Evolutionary conservation across 1,139 yeast species (phyloP), one percentile per base, ranked within the genome.

Genomic region (Scheffersomyces parashehatae): DNA sequence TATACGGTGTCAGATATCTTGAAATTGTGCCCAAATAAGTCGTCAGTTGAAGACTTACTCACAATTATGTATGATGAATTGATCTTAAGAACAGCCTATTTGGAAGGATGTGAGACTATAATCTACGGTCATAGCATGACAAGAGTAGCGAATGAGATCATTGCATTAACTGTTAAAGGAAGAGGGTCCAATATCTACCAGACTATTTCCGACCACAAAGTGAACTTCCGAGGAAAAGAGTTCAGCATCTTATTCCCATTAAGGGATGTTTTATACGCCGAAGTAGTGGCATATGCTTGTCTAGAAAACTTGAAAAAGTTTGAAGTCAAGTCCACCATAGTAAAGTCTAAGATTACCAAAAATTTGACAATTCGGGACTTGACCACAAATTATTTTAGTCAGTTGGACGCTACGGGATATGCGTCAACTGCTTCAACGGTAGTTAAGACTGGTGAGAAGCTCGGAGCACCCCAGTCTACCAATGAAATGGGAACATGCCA

Each of bases 381-480:
- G 39, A 83, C 91, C 2, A 71, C 82, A 34, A 79, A 83, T 43
- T 93, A 93, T 62, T 89, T 90, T 56, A 75, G 70, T 31, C 77
- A 77, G 35, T 81, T 91, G 30, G 97, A 90, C 56, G 75, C 67
- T 7, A 71, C 79, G 8, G 95, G 87, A 6, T 91, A 90, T 57
- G 89, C 97, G 0, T 89, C 95, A 41, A 89, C 95, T 3, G 93
- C 95, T 2, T 86, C 97, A 0, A 91, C 99, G 0, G 98, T 93
- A 14, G 91, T 90, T 10, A 83, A 88, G 50, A 91, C 96, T 0
- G 96, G 95, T 9, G 84, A 83, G 41, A 91, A 93, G 61, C 67
- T 93, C 40, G 81, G 81, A 1, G 76, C 77, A 8, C 89, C 88
- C 0, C 60, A 54, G n/a, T 54, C 52, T 15, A 52, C 45, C 4